Conservation (phyloP, 805 yeast species). For the Metschnikowia matae region DNA sequence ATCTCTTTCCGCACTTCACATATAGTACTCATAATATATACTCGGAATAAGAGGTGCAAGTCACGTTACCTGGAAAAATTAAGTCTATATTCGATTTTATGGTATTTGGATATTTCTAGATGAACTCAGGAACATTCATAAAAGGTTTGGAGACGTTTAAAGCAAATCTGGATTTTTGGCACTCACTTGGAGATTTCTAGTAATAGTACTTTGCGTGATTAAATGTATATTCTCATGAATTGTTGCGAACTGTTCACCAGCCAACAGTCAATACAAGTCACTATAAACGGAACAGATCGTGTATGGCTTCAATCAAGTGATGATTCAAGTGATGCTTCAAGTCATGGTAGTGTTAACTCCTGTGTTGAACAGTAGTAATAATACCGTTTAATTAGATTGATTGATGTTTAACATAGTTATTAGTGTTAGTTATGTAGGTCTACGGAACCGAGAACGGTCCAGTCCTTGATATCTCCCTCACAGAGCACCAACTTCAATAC, state of each 20-base stretch:
- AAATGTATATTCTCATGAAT: neutral
- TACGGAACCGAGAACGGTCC: slow-evolving; percentile 61
- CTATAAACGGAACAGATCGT: too few relatives aligned
- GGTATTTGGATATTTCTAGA: neutral
- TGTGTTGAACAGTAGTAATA: too few relatives aligned
- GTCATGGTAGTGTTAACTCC: too few relatives aligned
- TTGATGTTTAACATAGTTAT: too few relatives aligned
- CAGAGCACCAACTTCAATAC: slow-evolving; percentile 64
- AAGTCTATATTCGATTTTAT: too few relatives aligned
- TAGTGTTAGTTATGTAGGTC: slow-evolving; percentile 27
- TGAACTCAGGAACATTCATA: neutral
- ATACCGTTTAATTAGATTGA: too few relatives aligned
- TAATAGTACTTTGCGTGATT: neutral
- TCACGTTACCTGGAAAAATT: neutral
- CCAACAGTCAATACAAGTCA: too few relatives aligned
- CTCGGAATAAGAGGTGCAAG: neutral
- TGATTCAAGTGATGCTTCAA: too few relatives aligned
- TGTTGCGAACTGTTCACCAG: neutral
- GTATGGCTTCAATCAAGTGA: too few relatives aligned
- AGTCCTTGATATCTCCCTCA: slow-evolving; percentile 66
- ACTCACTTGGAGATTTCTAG: neutral
- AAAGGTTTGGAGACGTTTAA: neutral
- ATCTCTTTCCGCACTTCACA: slow-evolving; percentile 1
- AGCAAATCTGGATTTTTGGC: neutral
- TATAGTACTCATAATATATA: neutral